Evolutionary conservation across 2,329 filamentous ascomycete species (phyloP), one percentile per base, ranked within the genome.

Genomic region (Aspergillus novoparasiticus): DNA sequence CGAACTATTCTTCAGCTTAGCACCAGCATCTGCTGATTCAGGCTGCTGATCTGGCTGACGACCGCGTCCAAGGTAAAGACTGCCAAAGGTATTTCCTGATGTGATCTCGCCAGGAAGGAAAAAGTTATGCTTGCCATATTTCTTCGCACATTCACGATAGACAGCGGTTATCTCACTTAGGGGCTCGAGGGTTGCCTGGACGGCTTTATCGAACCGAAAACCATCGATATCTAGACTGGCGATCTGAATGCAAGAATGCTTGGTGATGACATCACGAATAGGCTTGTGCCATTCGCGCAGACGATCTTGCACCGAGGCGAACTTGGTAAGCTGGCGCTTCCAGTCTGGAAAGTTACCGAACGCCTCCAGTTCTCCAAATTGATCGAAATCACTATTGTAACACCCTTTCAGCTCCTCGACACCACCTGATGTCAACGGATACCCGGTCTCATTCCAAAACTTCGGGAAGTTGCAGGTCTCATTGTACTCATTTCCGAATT

Each of bases 251-350:
- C 88, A 90, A 1, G 86, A 88, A 68, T 89, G 87, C 53, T 83
- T 83, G 65, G 85, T 83, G 61, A 90, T 77, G 67, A 86, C 86
- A 55, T 83, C 80, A 32, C 83, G 77, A 0, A 89, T 87, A 16
- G 83, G 82, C 2, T 85, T 84, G 34, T 83, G 71, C 88, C 88
- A 90, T 68, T 89, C 87, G 56, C 88, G 83, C 3, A 90, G 79
- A 71, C 88, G 86, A 74, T 90, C 88, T 75, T 90, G 88, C 1
- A 89, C 87, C 48, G 85, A 87, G 51, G 87, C 86, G 74, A 90
- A 90, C 67, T 89, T 90, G 23, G 86, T 83, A 45, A 90, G 80
- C 71, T 90, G 85, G 71, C 86, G 85, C 69, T 88, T 79, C 84
- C 85, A 89, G 70, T 89, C 86, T 0, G 86, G 84, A 63, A 84